Evolutionary conservation across 331 rosid genomes (phyloP).

Genomic region (Phaseolus coccineus): DNA sequence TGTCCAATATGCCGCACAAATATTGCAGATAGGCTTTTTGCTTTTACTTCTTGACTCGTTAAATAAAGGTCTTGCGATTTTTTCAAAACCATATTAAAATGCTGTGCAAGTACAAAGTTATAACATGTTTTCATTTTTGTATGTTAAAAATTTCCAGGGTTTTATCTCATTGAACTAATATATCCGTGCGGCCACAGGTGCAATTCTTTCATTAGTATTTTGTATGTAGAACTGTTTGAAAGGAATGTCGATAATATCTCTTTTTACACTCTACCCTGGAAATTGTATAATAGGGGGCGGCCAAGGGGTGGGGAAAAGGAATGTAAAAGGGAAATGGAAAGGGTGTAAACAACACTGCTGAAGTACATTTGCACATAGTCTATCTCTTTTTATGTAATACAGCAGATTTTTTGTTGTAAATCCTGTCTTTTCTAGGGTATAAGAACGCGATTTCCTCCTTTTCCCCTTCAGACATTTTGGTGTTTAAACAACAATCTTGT

Average conservation of each 20-base stretch:
- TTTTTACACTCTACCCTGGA: slow-evolving; percentile 43
- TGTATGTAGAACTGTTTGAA: slow-evolving; percentile 65
- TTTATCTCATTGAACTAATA: slow-evolving; percentile 42
- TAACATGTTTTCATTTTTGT: slow-evolving; percentile 29
- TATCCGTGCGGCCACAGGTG: slow-evolving; percentile 50
- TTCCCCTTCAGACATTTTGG: background rate
- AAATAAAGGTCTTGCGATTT: slow-evolving; percentile 60
- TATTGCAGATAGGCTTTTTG: slow-evolving; percentile 94
- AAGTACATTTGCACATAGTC: slow-evolving; percentile 49
- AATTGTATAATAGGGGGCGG: slow-evolving; percentile 62
- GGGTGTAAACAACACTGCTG: slow-evolving; percentile 44
- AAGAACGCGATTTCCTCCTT: slow-evolving; percentile 6
- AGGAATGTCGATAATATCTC: slow-evolving; percentile 56
- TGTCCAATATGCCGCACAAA: slow-evolving; percentile 95
- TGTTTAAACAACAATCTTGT: background rate
- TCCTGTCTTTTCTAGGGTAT: slow-evolving; percentile 9
- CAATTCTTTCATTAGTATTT: slow-evolving; percentile 85
- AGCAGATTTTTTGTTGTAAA: slow-evolving; percentile 49
- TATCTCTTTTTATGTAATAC: slow-evolving; percentile 52
- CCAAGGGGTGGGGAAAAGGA: slow-evolving; percentile 46
- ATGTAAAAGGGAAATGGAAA: slow-evolving; percentile 38
- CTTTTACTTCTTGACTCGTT: slow-evolving; percentile 73
- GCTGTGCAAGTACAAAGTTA: slow-evolving; percentile 13
- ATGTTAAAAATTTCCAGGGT: slow-evolving; percentile 56
- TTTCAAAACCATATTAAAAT: slow-evolving; percentile 2